Base-by-base conservation (phyloP, 78 protist species). In the Dictyostelium brefeldianum region DNA sequence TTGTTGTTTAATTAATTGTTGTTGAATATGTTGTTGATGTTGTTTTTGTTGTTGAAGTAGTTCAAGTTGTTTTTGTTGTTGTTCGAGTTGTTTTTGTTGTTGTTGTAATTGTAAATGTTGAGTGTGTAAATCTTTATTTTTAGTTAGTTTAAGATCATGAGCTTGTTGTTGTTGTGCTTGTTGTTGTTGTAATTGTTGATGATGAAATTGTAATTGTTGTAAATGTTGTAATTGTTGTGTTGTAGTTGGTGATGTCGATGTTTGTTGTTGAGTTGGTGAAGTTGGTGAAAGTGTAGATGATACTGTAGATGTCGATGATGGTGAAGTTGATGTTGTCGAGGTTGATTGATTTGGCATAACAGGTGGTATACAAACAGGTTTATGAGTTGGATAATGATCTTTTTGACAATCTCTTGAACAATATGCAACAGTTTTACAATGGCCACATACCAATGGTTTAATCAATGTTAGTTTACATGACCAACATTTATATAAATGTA, bases 381-480 rank as follows among this genome's bases (percentile, higher is more conserved):
- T 64, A 29, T 81, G 89, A n/a, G 2, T 29, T 29, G 77, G 65
- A 87, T 89, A 90, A 73, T 78, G 79, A 56, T 80, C 89, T 47
- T 71, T 51, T 81, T 90, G 94, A 47, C 94, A 90, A 12, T 46
- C 57, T 70, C 53, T 69, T 14, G 94, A 90, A 25, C 94, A 90
- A 81, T 90, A 90, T 1, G 89, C 75, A 56, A 80, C 79, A 9
- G 89, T 10, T 74, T 90, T 80, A 48, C 94, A 90, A 53, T 59
- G 4, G 5, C 89, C 79, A 59, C 94, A 90, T 7, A 90, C 36
- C 12, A 87, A 48, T 41, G 92, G 92, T 50, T 87, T 87, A 75
- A 87, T 59, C 9, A 87, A 62, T 1, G 92, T 57, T 36, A 17
- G 62, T 64, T 87, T 74, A 50, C 92, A 87, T 14, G 12, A 27